phyloP scores from a whole-genome alignment of 2,329 filamentous ascomycete genomes.

The Beauveria sp. region DNA sequence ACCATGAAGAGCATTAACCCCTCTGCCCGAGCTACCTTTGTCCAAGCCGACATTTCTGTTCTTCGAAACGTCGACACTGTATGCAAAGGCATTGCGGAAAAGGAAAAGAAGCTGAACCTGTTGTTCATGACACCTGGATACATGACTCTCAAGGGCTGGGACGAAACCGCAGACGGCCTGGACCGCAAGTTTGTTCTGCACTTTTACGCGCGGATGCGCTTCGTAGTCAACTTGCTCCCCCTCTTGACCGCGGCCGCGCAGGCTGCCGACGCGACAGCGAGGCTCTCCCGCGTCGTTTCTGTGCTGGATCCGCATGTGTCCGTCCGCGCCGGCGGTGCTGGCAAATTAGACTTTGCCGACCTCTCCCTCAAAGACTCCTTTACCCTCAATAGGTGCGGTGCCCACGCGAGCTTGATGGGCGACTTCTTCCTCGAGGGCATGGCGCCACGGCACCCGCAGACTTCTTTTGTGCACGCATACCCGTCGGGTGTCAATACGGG shows the following conservation, averaged over 20 bases:
- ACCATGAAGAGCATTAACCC: background rate
- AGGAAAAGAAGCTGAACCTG: slow-evolving; percentile 35
- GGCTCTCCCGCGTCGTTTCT: slow-evolving; percentile 37
- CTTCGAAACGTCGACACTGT: slow-evolving; percentile 39
- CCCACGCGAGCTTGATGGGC: slow-evolving; percentile 38
- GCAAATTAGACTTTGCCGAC: slow-evolving; percentile 36
- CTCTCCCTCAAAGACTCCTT: slow-evolving; percentile 26
- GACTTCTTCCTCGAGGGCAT: slow-evolving; percentile 38
- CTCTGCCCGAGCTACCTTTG: slow-evolving; percentile 26
- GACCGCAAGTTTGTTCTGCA: slow-evolving; percentile 40
- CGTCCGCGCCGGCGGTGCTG: slow-evolving; percentile 16
- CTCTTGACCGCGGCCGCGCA: slow-evolving; percentile 29
- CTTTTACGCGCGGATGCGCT: slow-evolving; percentile 50
- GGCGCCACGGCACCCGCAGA: slow-evolving; percentile 31
- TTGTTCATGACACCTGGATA: slow-evolving; percentile 33
- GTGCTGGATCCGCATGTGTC: slow-evolving; percentile 28
- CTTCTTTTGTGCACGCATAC: slow-evolving; percentile 25
- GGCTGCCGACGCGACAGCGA: background rate
- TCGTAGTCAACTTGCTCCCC: slow-evolving; percentile 48
- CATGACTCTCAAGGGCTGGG: background rate
- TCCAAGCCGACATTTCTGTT: slow-evolving; percentile 38
- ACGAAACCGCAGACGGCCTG: slow-evolving; percentile 49
- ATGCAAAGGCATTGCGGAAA: slow-evolving; percentile 32
- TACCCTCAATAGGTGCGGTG: slow-evolving; percentile 21
- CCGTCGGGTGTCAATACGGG: slow-evolving; percentile 20